Evolutionary conservation across 2,329 filamentous ascomycete species (phyloP).

Genomic region (Sclerotinia nivalis): DNA sequence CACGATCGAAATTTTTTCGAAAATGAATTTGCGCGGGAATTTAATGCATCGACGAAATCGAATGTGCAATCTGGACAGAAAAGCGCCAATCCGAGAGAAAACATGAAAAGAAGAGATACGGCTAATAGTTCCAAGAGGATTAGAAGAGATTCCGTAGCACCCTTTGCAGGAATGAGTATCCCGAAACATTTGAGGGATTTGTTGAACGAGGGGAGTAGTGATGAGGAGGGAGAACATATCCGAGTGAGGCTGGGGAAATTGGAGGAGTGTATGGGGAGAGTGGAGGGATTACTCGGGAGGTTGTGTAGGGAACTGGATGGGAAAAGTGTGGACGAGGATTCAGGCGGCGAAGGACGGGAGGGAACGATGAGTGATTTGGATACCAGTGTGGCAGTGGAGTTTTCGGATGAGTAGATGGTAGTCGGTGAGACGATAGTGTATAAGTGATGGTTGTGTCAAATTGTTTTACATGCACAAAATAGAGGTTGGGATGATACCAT

Average conservation of each 20-base stretch:
- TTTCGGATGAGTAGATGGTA: slow-evolving; percentile 21
- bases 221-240: slow-evolving; percentile 29
- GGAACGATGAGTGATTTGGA: slow-evolving; percentile 31
- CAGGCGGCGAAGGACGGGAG: slow-evolving; percentile 17
- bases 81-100: background rate
- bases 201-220: slow-evolving; percentile 30
- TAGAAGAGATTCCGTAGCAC: slow-evolving; percentile 36
- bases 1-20: slow-evolving; percentile 26
- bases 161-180: slow-evolving; percentile 34
- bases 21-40: slow-evolving; percentile 29
- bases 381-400: slow-evolving; percentile 30
- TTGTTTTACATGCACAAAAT: slow-evolving; percentile 5
- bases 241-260: slow-evolving; percentile 33
- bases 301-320: slow-evolving; percentile 34
- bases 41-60: slow-evolving; percentile 2
- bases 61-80: background rate
- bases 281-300: slow-evolving; percentile 36
- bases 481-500: slow-evolving; percentile 2
- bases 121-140: slow-evolving; percentile 7
- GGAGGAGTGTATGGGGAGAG: slow-evolving; percentile 34
- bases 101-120: slow-evolving; percentile 16
- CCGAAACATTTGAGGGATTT: slow-evolving; percentile 32
- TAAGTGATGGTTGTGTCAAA: background rate
- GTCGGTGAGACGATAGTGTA: background rate
- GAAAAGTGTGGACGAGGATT: background rate